A percentile compares a stretch with the other conserved stretches of the same genome.
Evolutionary conservation across 129 eudicot species (phyloP).

Genomic region (Deinandra increscens): DNA sequence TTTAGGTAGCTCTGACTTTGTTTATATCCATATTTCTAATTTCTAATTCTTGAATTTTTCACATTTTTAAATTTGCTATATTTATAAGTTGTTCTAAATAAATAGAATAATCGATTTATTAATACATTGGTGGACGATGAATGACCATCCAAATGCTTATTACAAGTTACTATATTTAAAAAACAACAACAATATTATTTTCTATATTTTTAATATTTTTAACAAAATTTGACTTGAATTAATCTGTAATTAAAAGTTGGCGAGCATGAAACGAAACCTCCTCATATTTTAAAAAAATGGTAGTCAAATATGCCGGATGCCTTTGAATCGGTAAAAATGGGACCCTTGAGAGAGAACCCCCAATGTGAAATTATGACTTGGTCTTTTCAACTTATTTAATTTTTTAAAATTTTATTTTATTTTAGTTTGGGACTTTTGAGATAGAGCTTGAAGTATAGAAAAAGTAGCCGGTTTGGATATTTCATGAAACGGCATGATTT

Average conservation of each 20-base stretch:
- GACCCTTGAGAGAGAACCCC: conserved; percentile 5
- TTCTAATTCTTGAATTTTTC: background rate
- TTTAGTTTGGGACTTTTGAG: background rate
- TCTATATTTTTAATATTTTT: background rate
- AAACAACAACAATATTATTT: background rate
- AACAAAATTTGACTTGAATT: conserved; percentile 10
- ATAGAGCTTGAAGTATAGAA: background rate
- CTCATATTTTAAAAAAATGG: conserved; percentile 12
- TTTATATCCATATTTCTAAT: background rate
- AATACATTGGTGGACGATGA: background rate
- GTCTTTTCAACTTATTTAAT: conserved; percentile 7
- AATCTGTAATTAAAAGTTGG: conserved; percentile 14
- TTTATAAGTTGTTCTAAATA: no score
- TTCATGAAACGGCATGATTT: no score
- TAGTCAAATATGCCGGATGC: conserved; percentile 33
- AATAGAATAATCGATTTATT: background rate
- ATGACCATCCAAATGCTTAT: background rate
- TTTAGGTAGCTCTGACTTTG: no score
- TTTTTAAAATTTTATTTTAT: background rate
- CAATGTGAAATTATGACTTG: conserved; percentile 29
- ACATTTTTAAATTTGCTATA: background rate
- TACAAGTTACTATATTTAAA: background rate
- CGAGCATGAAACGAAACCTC: conserved; percentile 30
- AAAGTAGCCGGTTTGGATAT: background rate
- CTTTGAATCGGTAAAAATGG: conserved; percentile 37